Conservation (phyloP, 2,329 filamentous ascomycete genomes). For the Exophiala xenobiotica region DNA sequence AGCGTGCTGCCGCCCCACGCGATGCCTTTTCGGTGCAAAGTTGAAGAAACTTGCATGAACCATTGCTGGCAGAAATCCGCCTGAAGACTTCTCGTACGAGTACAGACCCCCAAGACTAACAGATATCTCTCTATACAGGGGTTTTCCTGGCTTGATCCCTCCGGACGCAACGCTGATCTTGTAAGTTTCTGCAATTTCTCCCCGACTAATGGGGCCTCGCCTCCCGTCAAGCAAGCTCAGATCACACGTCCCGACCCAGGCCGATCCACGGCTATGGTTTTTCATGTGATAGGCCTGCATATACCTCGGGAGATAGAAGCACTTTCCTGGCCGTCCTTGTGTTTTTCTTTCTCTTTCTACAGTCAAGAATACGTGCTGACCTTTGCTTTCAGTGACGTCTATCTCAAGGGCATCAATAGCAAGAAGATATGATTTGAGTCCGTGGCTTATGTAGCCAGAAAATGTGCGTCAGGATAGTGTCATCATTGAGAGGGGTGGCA, state of each 20-base stretch:
- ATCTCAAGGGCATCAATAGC: conserved; percentile 63
- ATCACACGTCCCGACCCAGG: no score
- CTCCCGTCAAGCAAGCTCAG: no score
- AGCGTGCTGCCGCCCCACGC: no score
- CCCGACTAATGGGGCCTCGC: background rate
- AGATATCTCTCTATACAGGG: conserved; percentile 49
- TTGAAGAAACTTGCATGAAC: no score
- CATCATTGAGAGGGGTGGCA: conserved; percentile 1
- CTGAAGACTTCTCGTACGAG: no score
- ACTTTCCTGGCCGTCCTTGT: background rate
- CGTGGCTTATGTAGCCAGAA: background rate
- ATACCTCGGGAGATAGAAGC: background rate
- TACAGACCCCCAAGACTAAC: no score
- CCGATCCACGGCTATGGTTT: no score
- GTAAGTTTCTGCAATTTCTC: conserved; percentile 54
- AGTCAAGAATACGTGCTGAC: conserved; percentile 2
- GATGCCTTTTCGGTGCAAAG: no score
- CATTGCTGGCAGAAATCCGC: no score
- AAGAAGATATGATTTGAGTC: conserved; percentile 13
- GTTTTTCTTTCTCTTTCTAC: background rate
- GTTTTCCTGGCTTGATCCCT: conserved; percentile 77
- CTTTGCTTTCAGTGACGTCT: conserved; percentile 57
- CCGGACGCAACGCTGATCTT: conserved; percentile 74
- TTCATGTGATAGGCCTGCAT: no score
- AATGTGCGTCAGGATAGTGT: background rate